A percentile compares a stretch with the other conserved stretches of the same genome.
phyloP scores from a whole-genome alignment of 352 stramenopile species.

The Pythium insidiosum region DNA sequence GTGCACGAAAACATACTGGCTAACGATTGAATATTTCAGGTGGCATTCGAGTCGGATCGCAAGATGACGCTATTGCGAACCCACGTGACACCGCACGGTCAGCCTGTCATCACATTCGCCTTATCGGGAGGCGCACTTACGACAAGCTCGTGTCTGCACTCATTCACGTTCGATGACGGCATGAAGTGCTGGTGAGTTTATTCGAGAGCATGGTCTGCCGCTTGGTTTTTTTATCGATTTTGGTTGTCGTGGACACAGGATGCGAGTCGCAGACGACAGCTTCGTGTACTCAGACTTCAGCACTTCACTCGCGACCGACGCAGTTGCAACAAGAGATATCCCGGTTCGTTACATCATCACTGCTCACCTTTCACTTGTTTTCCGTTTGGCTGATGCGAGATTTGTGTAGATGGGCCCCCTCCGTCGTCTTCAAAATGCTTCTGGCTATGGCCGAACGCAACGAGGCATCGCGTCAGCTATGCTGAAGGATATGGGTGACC shows the following conservation, averaged over 20 bases:
- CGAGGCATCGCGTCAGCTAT: constrained; percentile 59
- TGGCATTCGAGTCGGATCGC: constrained; percentile 13
- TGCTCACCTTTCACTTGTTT: background rate
- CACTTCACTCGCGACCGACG: constrained; percentile 63
- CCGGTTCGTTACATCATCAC: constrained; percentile 36
- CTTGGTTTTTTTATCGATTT: too few species aligned
- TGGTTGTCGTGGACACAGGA: constrained; percentile 25
- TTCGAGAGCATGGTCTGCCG: background rate
- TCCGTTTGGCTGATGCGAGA: too few species aligned
- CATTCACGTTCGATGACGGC: constrained; percentile 66
- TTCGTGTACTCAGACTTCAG: constrained; percentile 85
- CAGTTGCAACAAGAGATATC: constrained; percentile 48
- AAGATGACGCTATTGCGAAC: constrained; percentile 65
- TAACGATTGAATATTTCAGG: too few species aligned
- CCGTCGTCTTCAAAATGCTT: constrained; percentile 75
- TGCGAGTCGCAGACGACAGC: constrained; percentile 77
- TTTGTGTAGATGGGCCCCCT: constrained; percentile 57
- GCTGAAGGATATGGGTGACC: constrained; percentile 62
- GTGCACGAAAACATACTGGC: too few species aligned
- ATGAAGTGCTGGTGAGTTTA: constrained; percentile 64
- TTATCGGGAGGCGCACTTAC: constrained; percentile 44
- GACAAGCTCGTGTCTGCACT: constrained; percentile 47
- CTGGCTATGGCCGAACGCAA: constrained; percentile 60
- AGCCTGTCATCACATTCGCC: constrained; percentile 81
- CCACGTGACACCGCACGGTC: constrained; percentile 55